Evolutionary conservation across 2,329 filamentous ascomycete genomes (phyloP).

Genomic region (Xylaria sp.): DNA sequence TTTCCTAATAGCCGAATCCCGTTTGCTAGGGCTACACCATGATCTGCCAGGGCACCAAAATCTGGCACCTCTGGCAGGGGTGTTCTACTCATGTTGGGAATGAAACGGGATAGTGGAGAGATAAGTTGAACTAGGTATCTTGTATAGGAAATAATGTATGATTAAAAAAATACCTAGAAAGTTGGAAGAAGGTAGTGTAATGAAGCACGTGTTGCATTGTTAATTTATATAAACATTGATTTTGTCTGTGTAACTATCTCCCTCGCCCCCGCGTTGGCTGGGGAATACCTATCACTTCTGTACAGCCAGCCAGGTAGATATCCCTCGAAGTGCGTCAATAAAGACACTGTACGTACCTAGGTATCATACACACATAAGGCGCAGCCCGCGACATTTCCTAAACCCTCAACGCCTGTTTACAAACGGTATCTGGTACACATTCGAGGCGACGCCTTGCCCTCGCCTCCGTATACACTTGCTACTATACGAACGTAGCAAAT

Average conservation of each 20-base stretch:
- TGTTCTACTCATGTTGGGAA: constrained; percentile 6
- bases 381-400: too few species aligned
- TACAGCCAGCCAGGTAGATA: too few species aligned
- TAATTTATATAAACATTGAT: background rate
- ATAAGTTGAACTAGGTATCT: background rate
- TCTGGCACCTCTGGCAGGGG: background rate
- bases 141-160: background rate
- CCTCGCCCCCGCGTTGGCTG: too few species aligned
- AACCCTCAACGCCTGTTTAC: too few species aligned
- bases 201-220: background rate
- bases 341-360: too few species aligned
- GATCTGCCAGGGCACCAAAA: background rate
- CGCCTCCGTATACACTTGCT: too few species aligned
- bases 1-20: background rate
- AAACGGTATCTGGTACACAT: too few species aligned
- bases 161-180: background rate
- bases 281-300: too few species aligned
- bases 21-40: background rate
- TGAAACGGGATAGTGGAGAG: background rate
- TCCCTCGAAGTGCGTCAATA: too few species aligned
- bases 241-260: background rate
- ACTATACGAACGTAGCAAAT: too few species aligned
- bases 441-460: too few species aligned
- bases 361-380: too few species aligned
- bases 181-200: background rate